Base-by-base conservation (phyloP, 73 alveolate species). In the Symbiodinium natans region DNA sequence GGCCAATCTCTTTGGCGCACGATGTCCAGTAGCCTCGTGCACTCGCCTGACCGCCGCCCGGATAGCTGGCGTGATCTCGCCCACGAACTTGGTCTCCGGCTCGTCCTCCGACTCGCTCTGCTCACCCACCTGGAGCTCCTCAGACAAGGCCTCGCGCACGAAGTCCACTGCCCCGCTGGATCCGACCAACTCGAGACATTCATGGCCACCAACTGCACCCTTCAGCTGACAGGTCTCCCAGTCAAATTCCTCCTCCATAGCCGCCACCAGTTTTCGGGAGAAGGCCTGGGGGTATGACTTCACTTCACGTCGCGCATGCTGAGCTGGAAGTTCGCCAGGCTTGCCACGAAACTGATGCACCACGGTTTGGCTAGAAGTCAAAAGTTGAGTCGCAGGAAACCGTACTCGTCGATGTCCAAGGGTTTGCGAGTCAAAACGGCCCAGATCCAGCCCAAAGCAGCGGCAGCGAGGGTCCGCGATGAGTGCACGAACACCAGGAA, bases 11-110 rank as follows among this genome's bases (percentile, higher is more conserved):
- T 15, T 0, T 0, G 43, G 43, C 0, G 93, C n/a, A 0, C 83
- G 56, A 17, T 86, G 93, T 0, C 93, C 93, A 0, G 93, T 86
- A 41, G 39, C 71, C 52, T 41, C 83, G 17, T 86, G 93, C 39
- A 86, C 33, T n/a, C n/a, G 83, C 54, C 13, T 3, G 3, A 86
- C 93, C 1, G 93, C 93, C 31, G 34, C 29, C 41, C 41, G 54
- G 2, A 86, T 13, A 0, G 56, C 56, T 13, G 93, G 33, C 7
- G 83, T 46, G 41, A 86, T 34, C 83, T 13, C 77, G n/a, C 34
- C 77, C 77, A 19, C 23, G 77, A 59, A 59, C 3, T 11, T n/a
- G n/a, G n/a, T n/a, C n/a, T n/a, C n/a, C n/a, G n/a, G n/a, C n/a
- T n/a, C n/a, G n/a, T n/a, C n/a, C n/a, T n/a, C n/a, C n/a, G n/a